Percentiles rank a stretch among this genome's conserved stretches.
Conservation (phyloP, 2,329 filamentous ascomycete species). For the Claviceps lovelessii region DNA sequence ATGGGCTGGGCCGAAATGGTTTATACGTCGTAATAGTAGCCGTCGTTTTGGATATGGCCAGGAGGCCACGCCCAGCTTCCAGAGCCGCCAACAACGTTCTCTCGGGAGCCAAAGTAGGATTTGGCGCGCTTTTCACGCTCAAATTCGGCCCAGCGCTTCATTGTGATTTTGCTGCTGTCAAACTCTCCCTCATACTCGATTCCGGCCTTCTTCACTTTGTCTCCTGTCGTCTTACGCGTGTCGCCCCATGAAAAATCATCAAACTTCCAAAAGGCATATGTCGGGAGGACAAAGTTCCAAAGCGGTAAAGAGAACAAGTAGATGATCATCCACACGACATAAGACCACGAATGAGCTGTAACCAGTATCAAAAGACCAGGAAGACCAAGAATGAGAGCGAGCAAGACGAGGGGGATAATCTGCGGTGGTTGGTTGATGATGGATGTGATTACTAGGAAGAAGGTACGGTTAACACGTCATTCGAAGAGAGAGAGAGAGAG, state of each 20-base stretch:
- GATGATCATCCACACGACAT: slow-evolving; percentile 93
- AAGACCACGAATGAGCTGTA: slow-evolving; percentile 84
- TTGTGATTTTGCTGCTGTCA: slow-evolving; percentile 96
- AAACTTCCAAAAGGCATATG: slow-evolving; percentile 98
- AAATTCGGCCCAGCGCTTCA: slow-evolving; percentile 98
- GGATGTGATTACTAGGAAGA: slow-evolving; percentile 57
- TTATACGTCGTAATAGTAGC: slow-evolving; percentile 40
- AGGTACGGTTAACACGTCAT: not conserved
- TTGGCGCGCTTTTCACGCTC: slow-evolving; percentile 49
- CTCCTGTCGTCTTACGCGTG: slow-evolving; percentile 85
- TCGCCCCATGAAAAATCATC: slow-evolving; percentile 99
- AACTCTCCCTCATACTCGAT: slow-evolving; percentile 90
- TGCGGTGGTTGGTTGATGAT: slow-evolving; percentile 66
- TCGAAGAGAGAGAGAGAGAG: not conserved
- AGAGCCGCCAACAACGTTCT: slow-evolving; percentile 30
- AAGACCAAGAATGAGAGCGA: slow-evolving; percentile 83
- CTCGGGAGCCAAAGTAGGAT: slow-evolving; percentile 37
- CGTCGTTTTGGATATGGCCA: slow-evolving; percentile 36
- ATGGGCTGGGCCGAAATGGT: not conserved
- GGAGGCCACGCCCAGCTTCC: slow-evolving; percentile 29
- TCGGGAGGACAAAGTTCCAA: slow-evolving; percentile 93
- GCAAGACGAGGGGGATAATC: slow-evolving; percentile 76
- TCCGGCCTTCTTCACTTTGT: slow-evolving; percentile 74
- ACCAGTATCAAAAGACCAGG: slow-evolving; percentile 83
- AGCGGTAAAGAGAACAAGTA: slow-evolving; percentile 86